phyloP scores from a whole-genome alignment of 2,329 filamentous ascomycete genomes.

The Tolypocladium sp. region DNA sequence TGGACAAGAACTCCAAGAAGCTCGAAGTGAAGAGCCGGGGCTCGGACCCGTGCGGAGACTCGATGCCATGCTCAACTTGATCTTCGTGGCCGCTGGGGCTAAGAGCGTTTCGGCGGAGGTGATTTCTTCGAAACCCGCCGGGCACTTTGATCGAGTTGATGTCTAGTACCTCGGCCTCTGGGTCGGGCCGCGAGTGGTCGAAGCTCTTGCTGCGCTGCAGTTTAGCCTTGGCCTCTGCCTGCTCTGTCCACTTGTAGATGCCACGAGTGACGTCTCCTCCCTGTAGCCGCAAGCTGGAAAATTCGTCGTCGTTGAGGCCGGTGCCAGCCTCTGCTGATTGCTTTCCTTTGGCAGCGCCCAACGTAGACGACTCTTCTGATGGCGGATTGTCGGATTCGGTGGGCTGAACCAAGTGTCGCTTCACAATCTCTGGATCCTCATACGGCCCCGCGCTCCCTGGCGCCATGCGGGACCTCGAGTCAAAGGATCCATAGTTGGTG shows the following conservation, averaged over 20 bases:
- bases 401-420: constrained; percentile 75
- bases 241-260: constrained; percentile 95
- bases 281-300: constrained; percentile 86
- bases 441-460: constrained; percentile 45
- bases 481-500: constrained; percentile 80
- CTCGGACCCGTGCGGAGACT: constrained; percentile 21
- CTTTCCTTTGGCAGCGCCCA: constrained; percentile 44
- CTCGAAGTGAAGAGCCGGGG: constrained; percentile 71
- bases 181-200: constrained; percentile 64
- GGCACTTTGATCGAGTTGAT: constrained; percentile 89
- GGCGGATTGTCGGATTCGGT: constrained; percentile 34
- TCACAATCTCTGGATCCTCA: constrained; percentile 88
- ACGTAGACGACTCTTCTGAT: constrained; percentile 35
- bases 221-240: constrained; percentile 62
- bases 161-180: constrained; percentile 71
- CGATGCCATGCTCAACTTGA: constrained; percentile 21
- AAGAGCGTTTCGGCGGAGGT: constrained; percentile 65
- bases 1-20: constrained; percentile 89
- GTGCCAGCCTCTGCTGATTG: constrained; percentile 31
- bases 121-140: constrained; percentile 88
- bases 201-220: constrained; percentile 83
- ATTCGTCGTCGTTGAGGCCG: constrained; percentile 63
- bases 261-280: constrained; percentile 91
- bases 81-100: constrained; percentile 39
- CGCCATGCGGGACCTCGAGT: constrained; percentile 51